Conservation (phyloP, 352 stramenopile genomes). For the Phytophthora vignae region DNA sequence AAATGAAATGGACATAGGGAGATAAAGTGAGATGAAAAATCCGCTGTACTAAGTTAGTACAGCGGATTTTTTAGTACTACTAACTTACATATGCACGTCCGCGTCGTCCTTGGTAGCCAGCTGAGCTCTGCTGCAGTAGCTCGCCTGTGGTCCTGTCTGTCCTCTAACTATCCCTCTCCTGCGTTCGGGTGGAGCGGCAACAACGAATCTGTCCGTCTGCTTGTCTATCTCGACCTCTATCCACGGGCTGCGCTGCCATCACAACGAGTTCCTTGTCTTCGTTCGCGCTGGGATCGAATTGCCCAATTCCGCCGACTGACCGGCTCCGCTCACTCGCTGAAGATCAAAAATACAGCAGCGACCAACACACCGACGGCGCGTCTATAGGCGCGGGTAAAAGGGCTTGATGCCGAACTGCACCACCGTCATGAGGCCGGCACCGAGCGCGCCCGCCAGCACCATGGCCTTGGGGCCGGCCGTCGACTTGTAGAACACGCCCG, state of each 20-base stretch:
- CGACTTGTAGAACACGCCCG: constrained; percentile 89
- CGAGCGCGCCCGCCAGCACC: constrained; percentile 81
- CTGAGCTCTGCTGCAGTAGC: constrained; percentile 7
- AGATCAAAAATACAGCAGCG: constrained; percentile 25
- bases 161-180: constrained; percentile 24
- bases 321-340: constrained; percentile 1
- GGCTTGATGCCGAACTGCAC: constrained; percentile 89
- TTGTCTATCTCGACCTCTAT: no score
- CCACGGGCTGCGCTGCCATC: constrained; percentile 2
- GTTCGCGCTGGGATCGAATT: constrained; percentile 3
- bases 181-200: not conserved
- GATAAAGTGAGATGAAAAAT: constrained; percentile 19
- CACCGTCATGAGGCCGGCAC: constrained; percentile 82
- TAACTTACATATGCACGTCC: constrained; percentile 47
- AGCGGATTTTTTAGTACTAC: no score
- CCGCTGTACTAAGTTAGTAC: constrained; percentile 46
- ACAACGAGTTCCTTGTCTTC: not conserved
- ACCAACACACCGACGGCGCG: constrained; percentile 3
- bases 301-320: not conserved
- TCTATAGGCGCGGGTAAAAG: constrained; percentile 84
- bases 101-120: constrained; percentile 13
- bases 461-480: constrained; percentile 86
- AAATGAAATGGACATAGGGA: not conserved
- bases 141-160: constrained; percentile 10
- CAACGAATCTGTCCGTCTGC: no score